Evolutionary conservation across 2,329 filamentous ascomycete species (phyloP).

Genomic region (Biscogniauxia mediterranea): DNA sequence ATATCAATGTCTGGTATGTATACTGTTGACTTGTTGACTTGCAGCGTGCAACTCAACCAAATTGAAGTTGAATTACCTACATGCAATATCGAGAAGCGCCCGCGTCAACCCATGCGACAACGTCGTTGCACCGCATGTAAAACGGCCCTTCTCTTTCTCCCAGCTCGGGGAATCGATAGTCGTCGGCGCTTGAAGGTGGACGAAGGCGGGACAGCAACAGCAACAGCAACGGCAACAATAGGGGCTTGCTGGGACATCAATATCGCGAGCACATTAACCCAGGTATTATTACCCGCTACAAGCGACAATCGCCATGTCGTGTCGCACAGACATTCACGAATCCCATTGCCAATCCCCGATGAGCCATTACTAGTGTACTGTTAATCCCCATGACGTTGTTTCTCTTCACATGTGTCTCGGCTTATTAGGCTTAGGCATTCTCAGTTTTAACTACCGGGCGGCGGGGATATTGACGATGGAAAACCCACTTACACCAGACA

Average conservation of each 20-base stretch:
- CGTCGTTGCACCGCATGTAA: neutral
- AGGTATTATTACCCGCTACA: conserved; percentile 18
- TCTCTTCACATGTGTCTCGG: neutral
- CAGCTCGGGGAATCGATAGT: neutral
- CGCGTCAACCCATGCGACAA: neutral
- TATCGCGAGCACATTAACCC: conserved; percentile 7
- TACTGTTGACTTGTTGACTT: neutral
- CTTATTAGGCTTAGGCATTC: no score
- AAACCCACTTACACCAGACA: no score
- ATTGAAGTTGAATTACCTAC: neutral
- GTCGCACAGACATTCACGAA: neutral
- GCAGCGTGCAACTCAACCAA: neutral
- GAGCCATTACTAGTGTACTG: neutral
- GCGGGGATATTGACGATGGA: no score
- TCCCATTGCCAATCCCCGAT: neutral
- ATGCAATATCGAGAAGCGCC: neutral
- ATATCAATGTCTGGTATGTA: no score
- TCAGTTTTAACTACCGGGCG: no score
- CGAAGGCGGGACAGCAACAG: no score
- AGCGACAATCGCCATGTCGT: conserved; percentile 15
- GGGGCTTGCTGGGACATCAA: neutral
- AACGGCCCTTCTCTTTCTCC: neutral
- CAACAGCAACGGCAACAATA: no score
- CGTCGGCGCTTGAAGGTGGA: neutral
- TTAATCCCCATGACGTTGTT: neutral